Evolutionary conservation across 352 stramenopile species (phyloP), one percentile per base, ranked within the genome.

Genomic region (Phytopythium boreale): DNA sequence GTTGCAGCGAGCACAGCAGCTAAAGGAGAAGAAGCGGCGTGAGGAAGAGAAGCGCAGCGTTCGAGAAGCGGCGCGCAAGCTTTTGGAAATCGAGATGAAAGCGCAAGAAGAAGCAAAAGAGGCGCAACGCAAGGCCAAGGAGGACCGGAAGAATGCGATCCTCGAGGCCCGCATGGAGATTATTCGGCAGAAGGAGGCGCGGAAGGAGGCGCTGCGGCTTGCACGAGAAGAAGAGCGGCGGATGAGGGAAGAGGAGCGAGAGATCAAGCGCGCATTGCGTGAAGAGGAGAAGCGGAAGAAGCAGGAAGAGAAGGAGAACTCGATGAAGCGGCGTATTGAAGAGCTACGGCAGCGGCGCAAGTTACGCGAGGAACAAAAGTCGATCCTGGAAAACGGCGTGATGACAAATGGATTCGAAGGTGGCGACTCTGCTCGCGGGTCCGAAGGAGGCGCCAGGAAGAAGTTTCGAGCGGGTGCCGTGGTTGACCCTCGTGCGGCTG

Each of bases 71-170:
- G 82, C 84, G 7, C 77, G 82, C 4, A 88, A 87, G 61, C 67
- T 91, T 0, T 53, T 93, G 17, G 81, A 93, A 51, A 89, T 90
- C 46, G 83, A 93, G 65, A 77, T 92, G 68, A 91, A 91, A 56
- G 81, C 72, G 12, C 80, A 92, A 69, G 81, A 90, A 71, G 80
- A 89, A 61, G 81, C 80, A 4, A 92, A 90, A 61, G 81, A 89
- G 61, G 82, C 75, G 12, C 80, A 89, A 52, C 73, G 75, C 24
- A 75, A 76, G 56, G 82, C 84, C 39, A 87, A 84, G 47, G 84
- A 91, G 67, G 79, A 88, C 19, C 79, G 80, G 8, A 90, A 89
- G 63, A 87, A 81, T 49, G 82, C 84, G n/a, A 72, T 89, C 29
- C 29, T 90, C 29, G 79, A 89, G 55, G 82, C 82, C 14, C 84